Base-by-base conservation (phyloP, 176 grass and related monocot genomes). In the Guadua angustifolia region DNA sequence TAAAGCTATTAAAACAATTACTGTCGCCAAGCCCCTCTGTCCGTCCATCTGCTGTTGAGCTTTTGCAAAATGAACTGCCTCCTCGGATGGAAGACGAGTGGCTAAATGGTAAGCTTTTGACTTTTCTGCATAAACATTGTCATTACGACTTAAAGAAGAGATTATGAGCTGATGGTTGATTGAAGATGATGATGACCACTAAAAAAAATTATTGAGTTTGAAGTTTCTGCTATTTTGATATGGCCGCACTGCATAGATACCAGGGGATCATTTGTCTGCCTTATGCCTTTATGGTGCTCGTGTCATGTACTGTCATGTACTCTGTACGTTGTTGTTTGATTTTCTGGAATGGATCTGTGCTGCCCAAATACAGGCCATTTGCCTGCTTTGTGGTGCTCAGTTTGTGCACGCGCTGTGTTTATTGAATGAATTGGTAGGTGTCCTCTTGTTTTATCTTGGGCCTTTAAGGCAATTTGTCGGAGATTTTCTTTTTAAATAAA, bases 51-150 rank as follows among this genome's bases (percentile, higher is more conserved):
- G 95, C 95, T 60, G 80, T 91, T 59, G 88, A 95, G 63, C 80
- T 98, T 90, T 57, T 98, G 84, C 92, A 98, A 89, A 88, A 91
- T 67, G 93, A 98, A 46, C 86, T 98, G 46, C 95, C 95, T 71
- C 95, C 95, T 70, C 88, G 93, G 57, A 88, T 98, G 87, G 92
- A 98, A 90, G 93, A 98, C 58, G 95, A 98, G 74, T 98, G 95
- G 95, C 63, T 98, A 75, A 98, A 93, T 80, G 91, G 95, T 98
- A 79, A 95, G 85, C 32, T 76, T 33, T 88, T 80, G 57, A 38
- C 49, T 82, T 75, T 64, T 73, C 14, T 82, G 35, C 44, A 47
- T 75, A 58, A 46, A 58, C 15, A 7, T 56, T 61, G 4, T 71
- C 35, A 17, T 86, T 53, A 63, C 44, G 36, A 64, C 17, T n/a